A percentile compares a stretch with the other conserved stretches of the same genome.
Evolutionary conservation across 305 asterid species (phyloP).

Genomic region (Andrographis paniculata): DNA sequence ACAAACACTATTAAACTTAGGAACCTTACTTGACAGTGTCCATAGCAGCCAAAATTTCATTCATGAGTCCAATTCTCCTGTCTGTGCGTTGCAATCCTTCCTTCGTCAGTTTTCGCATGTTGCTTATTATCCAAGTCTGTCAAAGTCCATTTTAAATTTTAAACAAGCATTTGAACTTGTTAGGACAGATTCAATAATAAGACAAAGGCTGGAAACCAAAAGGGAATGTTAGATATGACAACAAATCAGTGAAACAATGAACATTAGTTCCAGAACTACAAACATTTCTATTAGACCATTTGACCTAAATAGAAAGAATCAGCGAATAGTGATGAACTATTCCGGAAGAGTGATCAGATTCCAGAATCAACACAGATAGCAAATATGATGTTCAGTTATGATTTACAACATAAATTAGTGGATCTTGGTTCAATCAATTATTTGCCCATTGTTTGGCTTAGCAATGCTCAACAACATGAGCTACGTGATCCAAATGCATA

Average conservation of each 20-base stretch:
- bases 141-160: slow-evolving; percentile 18
- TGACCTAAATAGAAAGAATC: too few relatives aligned
- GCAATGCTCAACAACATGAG: not conserved
- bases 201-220: slow-evolving; percentile 7
- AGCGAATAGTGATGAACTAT: too few relatives aligned
- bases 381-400: not conserved
- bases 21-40: slow-evolving; percentile 80
- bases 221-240: slow-evolving; percentile 7
- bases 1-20: slow-evolving; percentile 10
- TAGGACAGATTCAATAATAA: not conserved
- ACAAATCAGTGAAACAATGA: slow-evolving; percentile 6
- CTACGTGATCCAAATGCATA: not conserved
- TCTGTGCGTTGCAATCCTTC: slow-evolving; percentile 84
- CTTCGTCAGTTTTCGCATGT: slow-evolving; percentile 76
- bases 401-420: not conserved
- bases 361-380: not conserved
- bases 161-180: slow-evolving; percentile 8
- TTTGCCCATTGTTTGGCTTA: not conserved
- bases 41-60: slow-evolving; percentile 91
- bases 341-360: not conserved
- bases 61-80: slow-evolving; percentile 89
- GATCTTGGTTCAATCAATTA: too few relatives aligned
- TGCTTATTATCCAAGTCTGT: slow-evolving; percentile 72
- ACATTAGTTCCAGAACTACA: too few relatives aligned
- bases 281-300: too few relatives aligned